These are phyloP conservation scores for Vitis rupestris DNA, from an alignment of 164 flowering plant species.

Conservation along the genomic window DNA sequence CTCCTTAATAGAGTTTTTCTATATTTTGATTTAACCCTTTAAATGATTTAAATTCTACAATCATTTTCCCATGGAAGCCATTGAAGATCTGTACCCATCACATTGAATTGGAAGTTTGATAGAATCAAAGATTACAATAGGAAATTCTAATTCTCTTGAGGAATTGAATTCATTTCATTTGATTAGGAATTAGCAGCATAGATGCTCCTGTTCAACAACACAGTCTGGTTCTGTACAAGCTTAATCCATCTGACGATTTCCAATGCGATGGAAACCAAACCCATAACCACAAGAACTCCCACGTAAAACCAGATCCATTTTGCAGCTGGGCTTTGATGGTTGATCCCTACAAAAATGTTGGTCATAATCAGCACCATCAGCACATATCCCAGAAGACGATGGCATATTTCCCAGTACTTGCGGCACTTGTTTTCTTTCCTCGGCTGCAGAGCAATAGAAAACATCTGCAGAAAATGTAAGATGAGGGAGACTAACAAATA, in stretches of 20 bases:
- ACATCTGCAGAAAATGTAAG: slow-evolving; percentile 26
- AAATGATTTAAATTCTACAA: too few relatives aligned
- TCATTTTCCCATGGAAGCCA: too few relatives aligned
- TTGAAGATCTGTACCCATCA: too few relatives aligned
- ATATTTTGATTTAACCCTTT: too few relatives aligned
- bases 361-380: slow-evolving; percentile 26
- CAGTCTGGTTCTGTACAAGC: background rate
- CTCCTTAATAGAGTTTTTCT: too few relatives aligned
- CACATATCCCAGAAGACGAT: slow-evolving; percentile 38
- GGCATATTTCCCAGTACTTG: slow-evolving; percentile 42
- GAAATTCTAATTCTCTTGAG: too few relatives aligned
- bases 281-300: slow-evolving; percentile 29
- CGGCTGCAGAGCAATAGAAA: slow-evolving; percentile 31
- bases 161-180: too few relatives aligned
- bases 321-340: slow-evolving; percentile 14
- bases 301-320: slow-evolving; percentile 40
- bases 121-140: too few relatives aligned
- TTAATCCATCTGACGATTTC: slow-evolving; percentile 24
- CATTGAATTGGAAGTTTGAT: too few relatives aligned
- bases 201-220: background rate
- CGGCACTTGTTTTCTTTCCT: slow-evolving; percentile 16
- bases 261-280: slow-evolving; percentile 10
- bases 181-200: too few relatives aligned
- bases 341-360: slow-evolving; percentile 36
- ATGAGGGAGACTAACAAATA: too few relatives aligned